phyloP scores from a whole-genome alignment of 2,329 filamentous ascomycete genomes.

The Phymatotrichopsis omnivora region DNA sequence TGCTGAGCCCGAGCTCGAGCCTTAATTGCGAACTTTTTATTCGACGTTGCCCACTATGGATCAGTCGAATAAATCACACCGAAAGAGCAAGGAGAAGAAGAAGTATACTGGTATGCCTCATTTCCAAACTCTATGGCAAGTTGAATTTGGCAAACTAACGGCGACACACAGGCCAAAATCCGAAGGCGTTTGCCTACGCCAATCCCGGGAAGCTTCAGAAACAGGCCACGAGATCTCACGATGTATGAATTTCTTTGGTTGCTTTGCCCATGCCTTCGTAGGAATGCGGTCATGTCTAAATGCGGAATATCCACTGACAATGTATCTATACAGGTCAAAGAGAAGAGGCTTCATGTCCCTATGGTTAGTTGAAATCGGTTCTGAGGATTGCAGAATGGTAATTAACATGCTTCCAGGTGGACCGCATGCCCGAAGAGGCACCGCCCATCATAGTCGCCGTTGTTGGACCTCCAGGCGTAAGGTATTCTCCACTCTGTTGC shows the following conservation, averaged over 20 bases:
- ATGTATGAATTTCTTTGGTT: slow-evolving; percentile 42
- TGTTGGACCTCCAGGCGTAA: slow-evolving; percentile 82
- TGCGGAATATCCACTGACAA: slow-evolving; percentile 38
- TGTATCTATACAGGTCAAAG: slow-evolving; percentile 57
- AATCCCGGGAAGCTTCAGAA: slow-evolving; percentile 71
- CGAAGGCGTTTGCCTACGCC: slow-evolving; percentile 80
- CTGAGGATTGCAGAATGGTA: too few species aligned
- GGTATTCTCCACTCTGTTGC: slow-evolving; percentile 18
- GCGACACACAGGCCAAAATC: slow-evolving; percentile 54
- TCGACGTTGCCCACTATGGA: slow-evolving; percentile 50
- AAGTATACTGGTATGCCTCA: slow-evolving; percentile 39
- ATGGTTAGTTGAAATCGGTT: slow-evolving; percentile 48
- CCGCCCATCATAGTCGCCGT: slow-evolving; percentile 88
- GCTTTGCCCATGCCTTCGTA: not conserved
- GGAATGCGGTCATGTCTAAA: not conserved
- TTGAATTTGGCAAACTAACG: slow-evolving; percentile 2
- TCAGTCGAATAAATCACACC: slow-evolving; percentile 75
- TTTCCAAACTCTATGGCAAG: not conserved
- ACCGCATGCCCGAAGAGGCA: slow-evolving; percentile 89
- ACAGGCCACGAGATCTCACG: slow-evolving; percentile 60
- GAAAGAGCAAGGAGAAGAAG: slow-evolving; percentile 84
- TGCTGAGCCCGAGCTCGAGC: too few species aligned
- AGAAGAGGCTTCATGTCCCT: slow-evolving; percentile 91
- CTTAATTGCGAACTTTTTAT: not conserved
- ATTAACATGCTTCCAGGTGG: slow-evolving; percentile 42